These are phyloP conservation scores for Mycosarcoma maydis DNA, from an alignment of 1,284 basidiomycete genomes.

Conservation along the genomic window DNA sequence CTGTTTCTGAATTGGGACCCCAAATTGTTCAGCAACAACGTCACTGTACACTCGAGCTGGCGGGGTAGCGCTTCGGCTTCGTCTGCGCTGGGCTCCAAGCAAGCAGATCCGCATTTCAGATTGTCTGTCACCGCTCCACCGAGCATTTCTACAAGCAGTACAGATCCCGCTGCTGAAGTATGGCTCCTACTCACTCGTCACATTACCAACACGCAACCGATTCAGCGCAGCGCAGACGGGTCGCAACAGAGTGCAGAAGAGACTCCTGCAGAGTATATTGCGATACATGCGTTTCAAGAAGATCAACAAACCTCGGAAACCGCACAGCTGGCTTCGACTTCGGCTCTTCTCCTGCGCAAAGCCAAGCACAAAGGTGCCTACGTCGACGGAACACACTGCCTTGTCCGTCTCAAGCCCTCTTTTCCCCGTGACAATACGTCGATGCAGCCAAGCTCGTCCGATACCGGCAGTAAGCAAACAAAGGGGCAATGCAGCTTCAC, in stretches of 20 bases:
- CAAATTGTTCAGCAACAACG: constrained; percentile 70
- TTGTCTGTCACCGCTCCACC: constrained; percentile 15
- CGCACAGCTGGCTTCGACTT: background rate
- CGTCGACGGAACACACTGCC: constrained; percentile 79
- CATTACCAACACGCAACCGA: constrained; percentile 67
- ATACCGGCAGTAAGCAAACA: background rate
- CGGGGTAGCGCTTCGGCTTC: background rate
- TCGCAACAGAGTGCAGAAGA: constrained; percentile 22
- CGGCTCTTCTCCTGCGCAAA: constrained; percentile 11
- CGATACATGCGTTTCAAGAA: constrained; percentile 72
- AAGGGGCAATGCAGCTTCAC: constrained; percentile 35
- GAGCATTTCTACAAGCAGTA: background rate
- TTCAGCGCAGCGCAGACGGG: background rate
- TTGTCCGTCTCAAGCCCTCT: constrained; percentile 70
- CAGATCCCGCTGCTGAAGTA: constrained; percentile 68
- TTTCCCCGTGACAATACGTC: constrained; percentile 1
- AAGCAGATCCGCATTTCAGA: constrained; percentile 43
- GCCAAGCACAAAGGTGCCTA: constrained; percentile 72
- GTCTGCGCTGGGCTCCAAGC: constrained; percentile 15
- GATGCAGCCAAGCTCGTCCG: background rate
- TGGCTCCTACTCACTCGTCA: constrained; percentile 87
- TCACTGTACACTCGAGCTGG: constrained; percentile 77
- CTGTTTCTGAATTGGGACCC: constrained; percentile 91
- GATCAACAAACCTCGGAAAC: constrained; percentile 24
- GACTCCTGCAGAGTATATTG: constrained; percentile 74